Conservation (phyloP, 768 basidiomycete species). For the Pholiota molesta region DNA sequence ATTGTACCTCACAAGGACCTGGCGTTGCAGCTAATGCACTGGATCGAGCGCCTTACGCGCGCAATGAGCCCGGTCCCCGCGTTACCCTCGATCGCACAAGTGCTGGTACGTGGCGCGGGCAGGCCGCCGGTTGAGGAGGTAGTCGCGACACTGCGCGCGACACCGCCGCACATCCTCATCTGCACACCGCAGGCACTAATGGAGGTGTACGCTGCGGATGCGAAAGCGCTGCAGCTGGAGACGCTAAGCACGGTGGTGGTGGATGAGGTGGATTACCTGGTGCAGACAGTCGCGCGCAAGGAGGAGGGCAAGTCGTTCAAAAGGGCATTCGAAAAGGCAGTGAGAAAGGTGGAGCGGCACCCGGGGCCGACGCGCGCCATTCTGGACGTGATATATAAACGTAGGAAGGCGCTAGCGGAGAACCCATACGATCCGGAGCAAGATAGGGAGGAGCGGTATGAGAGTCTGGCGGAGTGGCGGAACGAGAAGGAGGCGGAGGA, state of each 20-base stretch:
- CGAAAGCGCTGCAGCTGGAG: constrained; percentile 45
- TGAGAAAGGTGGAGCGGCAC: constrained; percentile 51
- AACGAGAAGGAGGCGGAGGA: constrained; percentile 16
- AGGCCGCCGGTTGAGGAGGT: constrained; percentile 40
- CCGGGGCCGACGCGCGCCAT: constrained; percentile 61
- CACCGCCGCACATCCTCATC: constrained; percentile 68
- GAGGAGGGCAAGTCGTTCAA: constrained; percentile 39
- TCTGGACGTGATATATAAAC: constrained; percentile 57
- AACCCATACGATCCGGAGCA: constrained; percentile 18
- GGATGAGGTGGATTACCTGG: constrained; percentile 77
- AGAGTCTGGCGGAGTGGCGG: constrained; percentile 20
- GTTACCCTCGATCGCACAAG: constrained; percentile 54
- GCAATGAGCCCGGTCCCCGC: constrained; percentile 33
- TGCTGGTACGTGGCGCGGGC: constrained; percentile 58
- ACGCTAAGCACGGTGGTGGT: constrained; percentile 63
- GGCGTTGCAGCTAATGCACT: constrained; percentile 65
- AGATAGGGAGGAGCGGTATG: constrained; percentile 23
- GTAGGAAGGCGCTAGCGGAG: constrained; percentile 33
- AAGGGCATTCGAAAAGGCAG: constrained; percentile 37
- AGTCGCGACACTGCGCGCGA: constrained; percentile 37
- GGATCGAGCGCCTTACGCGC: constrained; percentile 58
- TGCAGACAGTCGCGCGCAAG: constrained; percentile 54
- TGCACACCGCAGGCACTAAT: constrained; percentile 71
- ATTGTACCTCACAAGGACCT: constrained; percentile 77
- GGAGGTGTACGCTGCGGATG: constrained; percentile 52